Evolutionary conservation across 345 rosid genomes (phyloP).

Genomic region (Bruguiera sexangula): DNA sequence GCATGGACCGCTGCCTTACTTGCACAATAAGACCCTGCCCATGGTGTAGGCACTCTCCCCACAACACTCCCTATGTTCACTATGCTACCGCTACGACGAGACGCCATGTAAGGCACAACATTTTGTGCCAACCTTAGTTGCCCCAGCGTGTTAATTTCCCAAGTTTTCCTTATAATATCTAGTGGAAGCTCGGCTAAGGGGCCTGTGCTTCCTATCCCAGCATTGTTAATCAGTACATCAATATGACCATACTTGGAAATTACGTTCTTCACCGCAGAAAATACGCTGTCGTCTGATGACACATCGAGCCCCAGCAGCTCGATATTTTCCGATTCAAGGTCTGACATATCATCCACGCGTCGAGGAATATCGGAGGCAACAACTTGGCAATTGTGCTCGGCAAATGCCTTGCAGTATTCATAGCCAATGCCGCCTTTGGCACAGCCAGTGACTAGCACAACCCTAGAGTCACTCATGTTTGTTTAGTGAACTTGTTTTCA

Average conservation of each 20-base stretch:
- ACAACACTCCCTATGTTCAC: conserved; percentile 60
- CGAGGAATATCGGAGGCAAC: conserved; percentile 48
- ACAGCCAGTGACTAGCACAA: conserved; percentile 62
- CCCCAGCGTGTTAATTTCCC: conserved; percentile 61
- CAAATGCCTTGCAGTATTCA: conserved; percentile 64
- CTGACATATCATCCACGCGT: conserved; percentile 40
- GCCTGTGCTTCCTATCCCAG: conserved; percentile 53
- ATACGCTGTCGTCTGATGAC: conserved; percentile 46
- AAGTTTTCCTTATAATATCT: conserved; percentile 42
- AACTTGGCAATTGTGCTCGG: conserved; percentile 48
- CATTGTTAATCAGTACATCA: conserved; percentile 52
- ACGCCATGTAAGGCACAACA: conserved; percentile 64
- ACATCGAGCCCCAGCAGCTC: conserved; percentile 49
- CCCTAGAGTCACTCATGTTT: conserved; percentile 37
- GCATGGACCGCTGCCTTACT: conserved; percentile 65
- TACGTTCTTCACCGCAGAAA: conserved; percentile 28
- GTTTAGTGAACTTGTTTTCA: not conserved
- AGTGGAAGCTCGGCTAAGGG: conserved; percentile 54
- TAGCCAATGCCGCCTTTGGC: conserved; percentile 67
- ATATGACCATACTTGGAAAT: conserved; percentile 43
- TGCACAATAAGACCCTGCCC: conserved; percentile 65
- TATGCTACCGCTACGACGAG: conserved; percentile 40
- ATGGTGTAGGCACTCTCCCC: conserved; percentile 54
- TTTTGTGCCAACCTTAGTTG: conserved; percentile 59
- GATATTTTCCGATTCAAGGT: conserved; percentile 27